Percentiles rank a stretch among this genome's conserved stretches.
Conservation (phyloP, 441 rosid genomes). For the Viola pubescens region DNA sequence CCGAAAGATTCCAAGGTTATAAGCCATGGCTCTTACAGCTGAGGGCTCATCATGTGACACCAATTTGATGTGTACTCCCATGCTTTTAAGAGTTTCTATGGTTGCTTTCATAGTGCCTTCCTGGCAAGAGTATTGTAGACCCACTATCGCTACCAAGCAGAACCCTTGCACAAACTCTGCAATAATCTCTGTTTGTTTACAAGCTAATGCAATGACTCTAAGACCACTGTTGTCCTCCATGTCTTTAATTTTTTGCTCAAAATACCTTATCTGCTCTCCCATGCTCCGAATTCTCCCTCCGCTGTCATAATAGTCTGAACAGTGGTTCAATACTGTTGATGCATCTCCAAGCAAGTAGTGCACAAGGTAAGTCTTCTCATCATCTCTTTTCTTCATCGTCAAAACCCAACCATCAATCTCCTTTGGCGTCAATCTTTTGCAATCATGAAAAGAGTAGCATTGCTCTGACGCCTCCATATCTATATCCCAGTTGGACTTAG, state of each 20-base stretch:
- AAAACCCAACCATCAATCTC: slow-evolving; percentile 3
- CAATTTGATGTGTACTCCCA: slow-evolving; percentile 20
- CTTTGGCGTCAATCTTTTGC: not conserved
- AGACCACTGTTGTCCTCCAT: slow-evolving; percentile 20
- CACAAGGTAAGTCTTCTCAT: slow-evolving; percentile 1
- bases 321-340: slow-evolving; percentile 16
- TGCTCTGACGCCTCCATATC: slow-evolving; percentile 8
- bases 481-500: slow-evolving; percentile 12
- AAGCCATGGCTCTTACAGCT: slow-evolving; percentile 14
- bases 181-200: slow-evolving; percentile 11
- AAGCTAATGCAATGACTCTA: slow-evolving; percentile 23
- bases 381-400: slow-evolving; percentile 13
- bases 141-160: slow-evolving; percentile 19
- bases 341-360: slow-evolving; percentile 32
- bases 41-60: slow-evolving; percentile 19
- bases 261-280: not conserved
- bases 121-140: slow-evolving; percentile 15
- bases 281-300: slow-evolving; percentile 11
- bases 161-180: slow-evolving; percentile 14
- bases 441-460: slow-evolving; percentile 2
- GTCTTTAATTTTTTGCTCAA: slow-evolving; percentile 4
- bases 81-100: slow-evolving; percentile 1
- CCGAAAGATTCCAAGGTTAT: slow-evolving; percentile 8
- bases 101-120: not conserved
- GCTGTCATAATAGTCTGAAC: slow-evolving; percentile 22